Evolutionary conservation across 2,329 filamentous ascomycete genomes (phyloP).

Genomic region (Fusarium sacchari): DNA sequence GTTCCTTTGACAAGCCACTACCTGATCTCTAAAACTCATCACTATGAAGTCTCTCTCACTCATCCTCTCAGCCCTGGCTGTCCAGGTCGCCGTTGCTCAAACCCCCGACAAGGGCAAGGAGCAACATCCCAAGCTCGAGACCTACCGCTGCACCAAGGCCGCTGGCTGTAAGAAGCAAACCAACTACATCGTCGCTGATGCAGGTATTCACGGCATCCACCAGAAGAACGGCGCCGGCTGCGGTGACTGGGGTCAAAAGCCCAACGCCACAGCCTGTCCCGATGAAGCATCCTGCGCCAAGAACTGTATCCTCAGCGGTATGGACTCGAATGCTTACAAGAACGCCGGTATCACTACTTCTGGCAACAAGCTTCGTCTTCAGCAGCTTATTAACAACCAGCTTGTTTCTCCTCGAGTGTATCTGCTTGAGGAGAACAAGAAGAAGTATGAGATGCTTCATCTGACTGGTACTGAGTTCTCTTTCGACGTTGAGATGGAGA

Average conservation of each 20-base stretch:
- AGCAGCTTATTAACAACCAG: constrained; percentile 26
- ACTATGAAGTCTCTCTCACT: constrained; percentile 17
- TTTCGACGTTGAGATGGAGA: constrained; percentile 73
- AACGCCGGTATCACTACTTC: constrained; percentile 47
- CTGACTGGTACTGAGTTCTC: constrained; percentile 70
- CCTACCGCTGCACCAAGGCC: constrained; percentile 61
- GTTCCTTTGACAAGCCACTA: background rate
- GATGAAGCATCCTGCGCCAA: constrained; percentile 60
- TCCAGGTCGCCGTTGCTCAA: constrained; percentile 44
- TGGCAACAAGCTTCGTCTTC: constrained; percentile 45
- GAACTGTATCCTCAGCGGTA: constrained; percentile 65
- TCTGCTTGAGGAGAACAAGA: constrained; percentile 63
- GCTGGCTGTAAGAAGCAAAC: constrained; percentile 59
- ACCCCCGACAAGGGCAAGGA: constrained; percentile 54
- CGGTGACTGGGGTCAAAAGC: constrained; percentile 40
- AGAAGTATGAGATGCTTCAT: constrained; percentile 69
- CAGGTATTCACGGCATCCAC: constrained; percentile 58
- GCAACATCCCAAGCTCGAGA: constrained; percentile 61
- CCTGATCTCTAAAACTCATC: background rate
- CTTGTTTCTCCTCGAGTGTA: constrained; percentile 62
- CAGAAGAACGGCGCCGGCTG: constrained; percentile 48
- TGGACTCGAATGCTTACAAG: constrained; percentile 60
- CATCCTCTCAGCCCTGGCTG: constrained; percentile 11
- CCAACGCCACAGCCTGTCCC: constrained; percentile 59
- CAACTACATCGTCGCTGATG: constrained; percentile 62